Base-by-base conservation (phyloP, 148 eudicot genomes). In the Arbutus unedo region DNA sequence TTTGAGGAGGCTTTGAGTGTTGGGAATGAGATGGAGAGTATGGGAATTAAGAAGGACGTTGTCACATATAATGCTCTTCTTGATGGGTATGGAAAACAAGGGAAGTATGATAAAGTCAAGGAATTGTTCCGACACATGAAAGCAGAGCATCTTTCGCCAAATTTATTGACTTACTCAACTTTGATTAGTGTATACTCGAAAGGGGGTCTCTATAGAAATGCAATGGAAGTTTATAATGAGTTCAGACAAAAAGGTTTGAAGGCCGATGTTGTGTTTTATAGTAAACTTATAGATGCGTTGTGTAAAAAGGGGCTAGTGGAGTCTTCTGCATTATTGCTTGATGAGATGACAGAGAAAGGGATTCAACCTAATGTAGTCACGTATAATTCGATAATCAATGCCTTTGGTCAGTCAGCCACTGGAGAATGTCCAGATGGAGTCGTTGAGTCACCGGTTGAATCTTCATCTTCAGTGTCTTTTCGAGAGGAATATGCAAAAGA, bases 41-140 rank as follows among this genome's bases (percentile, higher is more conserved):
- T 85, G 56, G 97, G 98, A 19, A 91, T 96, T 31, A 91, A 89
- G 84, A 93, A 91, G 81, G 99, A 96, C 85, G 99, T 96, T 80
- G 98, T 96, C 68, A 96, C 99, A 51, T 96, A 94, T 75, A 96
- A 96, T 86, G 93, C 99, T 5, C 88, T 96, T 80, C 80, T 96
- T 82, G 98, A 93, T 83, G 99, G 99, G 44, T 93, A 91, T 85
- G 99, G 99, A 55, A 96, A 96, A 81, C 99, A 96, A 85, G 99
- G 98, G 64, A 93, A 87, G 89, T 96, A 94, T 78, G 90, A 82
- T 79, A 88, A 93, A 86, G 99, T 94, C 50, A 93, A 90, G 72
- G 86, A 89, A 14, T 88, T 94, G 73, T 92, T 93, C 82, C 82
- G 59, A 70, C 85, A 89, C 88, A 96, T 96, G 98, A 96, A 92